Base-by-base conservation (phyloP, 495 filamentous ascomycete species). In the Aspergillus bridgeri region DNA sequence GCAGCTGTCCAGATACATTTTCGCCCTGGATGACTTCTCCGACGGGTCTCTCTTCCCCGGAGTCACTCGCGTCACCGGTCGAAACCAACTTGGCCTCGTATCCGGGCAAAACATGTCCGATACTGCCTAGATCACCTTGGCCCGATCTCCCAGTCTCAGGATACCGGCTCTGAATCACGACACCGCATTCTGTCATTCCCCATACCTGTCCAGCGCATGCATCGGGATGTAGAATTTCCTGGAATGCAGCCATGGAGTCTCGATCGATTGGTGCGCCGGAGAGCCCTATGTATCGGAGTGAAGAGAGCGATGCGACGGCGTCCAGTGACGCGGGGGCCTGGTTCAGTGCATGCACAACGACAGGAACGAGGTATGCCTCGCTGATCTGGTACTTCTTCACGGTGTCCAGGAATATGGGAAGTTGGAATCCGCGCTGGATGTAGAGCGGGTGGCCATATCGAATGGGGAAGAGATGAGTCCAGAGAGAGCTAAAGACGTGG, bases 361-460 rank as follows among this genome's bases (percentile, higher is more conserved):
- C 20, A n/a, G 51, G 51, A 13, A 53, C 51, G 51, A 53, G 51
- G 20, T 53, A 53, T 3, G 38, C 23, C 18, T 53, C 51, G n/a
- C 20, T 42, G 23, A 53, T 53, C 20, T 53, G 17, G 19, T 53
- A 23, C 8, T 20, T n/a, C 9, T 24, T 33, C 33, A 53, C 33
- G 8, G 20, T 17, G 18, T 20, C 27, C 18, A 53, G 51, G 29
- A 53, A 43, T 6, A 42, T 13, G 9, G 29, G 51, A 0, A 44
- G 5, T 20, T 21, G 51, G 9, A 38, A 38, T 4, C 33, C 33
- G 7, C 33, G 33, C 13, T 15, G 33, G 1, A 38, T 38, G 13
- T 38, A 38, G 9, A 38, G 33, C 1, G 33, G 33, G 33, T 38
- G 33, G 5, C 33, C 33, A 4, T 38, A 38, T 13, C 33, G 33